A percentile compares a stretch with the other conserved stretches of the same genome.
These are phyloP conservation scores for Podospora tetraspora DNA, from an alignment of 495 filamentous ascomycete genomes.

Conservation along the genomic window DNA sequence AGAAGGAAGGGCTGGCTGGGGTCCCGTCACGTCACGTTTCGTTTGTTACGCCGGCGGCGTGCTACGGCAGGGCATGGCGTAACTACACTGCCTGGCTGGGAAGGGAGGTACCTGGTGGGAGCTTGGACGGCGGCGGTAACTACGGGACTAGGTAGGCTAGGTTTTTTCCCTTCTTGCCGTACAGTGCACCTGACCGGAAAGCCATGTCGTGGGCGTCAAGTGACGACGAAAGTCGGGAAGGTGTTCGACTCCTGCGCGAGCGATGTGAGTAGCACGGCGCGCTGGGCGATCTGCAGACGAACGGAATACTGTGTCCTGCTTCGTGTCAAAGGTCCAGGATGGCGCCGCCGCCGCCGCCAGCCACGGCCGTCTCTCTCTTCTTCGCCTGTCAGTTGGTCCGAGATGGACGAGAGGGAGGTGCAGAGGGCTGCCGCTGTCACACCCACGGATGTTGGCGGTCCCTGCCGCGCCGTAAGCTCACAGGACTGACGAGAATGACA, in stretches of 20 bases:
- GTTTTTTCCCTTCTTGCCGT: background rate
- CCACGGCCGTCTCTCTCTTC: too few species aligned
- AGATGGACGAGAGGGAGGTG: background rate
- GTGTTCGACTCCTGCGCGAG: background rate
- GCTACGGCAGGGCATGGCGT: background rate
- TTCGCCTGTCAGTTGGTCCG: background rate
- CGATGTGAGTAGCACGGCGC: background rate
- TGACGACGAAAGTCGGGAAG: background rate
- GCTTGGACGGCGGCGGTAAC: too few species aligned
- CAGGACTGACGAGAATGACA: background rate
- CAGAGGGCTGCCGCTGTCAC: background rate
- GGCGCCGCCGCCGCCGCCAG: background rate
- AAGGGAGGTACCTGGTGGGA: too few species aligned
- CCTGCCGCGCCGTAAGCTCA: background rate
- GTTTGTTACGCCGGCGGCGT: background rate
- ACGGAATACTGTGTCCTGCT: background rate
- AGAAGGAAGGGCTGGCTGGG: background rate
- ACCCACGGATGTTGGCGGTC: background rate
- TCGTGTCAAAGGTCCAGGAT: background rate
- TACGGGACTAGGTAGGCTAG: too few species aligned
- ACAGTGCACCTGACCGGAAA: background rate
- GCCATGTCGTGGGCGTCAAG: background rate
- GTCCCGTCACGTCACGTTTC: background rate
- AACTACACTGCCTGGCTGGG: background rate
- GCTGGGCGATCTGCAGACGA: background rate